Conservation (phyloP, 176 grass and related monocot genomes). For the Oryza meyeriana region DNA sequence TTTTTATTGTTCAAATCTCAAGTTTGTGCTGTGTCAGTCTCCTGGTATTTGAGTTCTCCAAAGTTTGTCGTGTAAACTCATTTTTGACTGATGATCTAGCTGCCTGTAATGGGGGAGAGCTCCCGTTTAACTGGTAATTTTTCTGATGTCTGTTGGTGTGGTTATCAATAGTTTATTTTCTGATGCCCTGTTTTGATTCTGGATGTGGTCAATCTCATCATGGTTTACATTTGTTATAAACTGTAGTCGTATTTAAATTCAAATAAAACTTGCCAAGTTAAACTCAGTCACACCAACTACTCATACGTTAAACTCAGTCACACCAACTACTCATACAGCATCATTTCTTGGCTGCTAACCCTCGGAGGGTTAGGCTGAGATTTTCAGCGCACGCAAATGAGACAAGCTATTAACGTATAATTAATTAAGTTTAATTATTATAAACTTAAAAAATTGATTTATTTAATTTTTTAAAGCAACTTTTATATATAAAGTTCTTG, state of each 20-base stretch:
- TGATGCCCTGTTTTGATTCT: background rate
- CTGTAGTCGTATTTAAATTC: background rate
- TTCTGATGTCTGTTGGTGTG: background rate
- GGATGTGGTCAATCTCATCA: background rate
- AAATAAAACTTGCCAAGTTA: background rate
- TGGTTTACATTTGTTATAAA: background rate
- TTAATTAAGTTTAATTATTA: no score
- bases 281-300: background rate
- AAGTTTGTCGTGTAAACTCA: conserved; percentile 31
- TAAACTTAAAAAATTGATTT: no score
- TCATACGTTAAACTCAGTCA: no score
- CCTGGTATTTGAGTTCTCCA: background rate
- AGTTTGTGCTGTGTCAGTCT: background rate
- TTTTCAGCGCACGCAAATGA: no score
- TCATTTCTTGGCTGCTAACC: no score
- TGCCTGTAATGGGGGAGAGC: background rate
- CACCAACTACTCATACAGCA: no score
- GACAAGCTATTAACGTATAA: no score
- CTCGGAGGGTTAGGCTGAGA: no score
- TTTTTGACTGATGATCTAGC: conserved; percentile 12
- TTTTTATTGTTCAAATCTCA: background rate
- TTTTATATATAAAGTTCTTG: no score
- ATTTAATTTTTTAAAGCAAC: no score
- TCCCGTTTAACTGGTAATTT: background rate
- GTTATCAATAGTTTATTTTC: background rate